These are phyloP conservation scores for Neurospora intermedia DNA, from an alignment of 495 filamentous ascomycete genomes.

Conservation along the genomic window DNA sequence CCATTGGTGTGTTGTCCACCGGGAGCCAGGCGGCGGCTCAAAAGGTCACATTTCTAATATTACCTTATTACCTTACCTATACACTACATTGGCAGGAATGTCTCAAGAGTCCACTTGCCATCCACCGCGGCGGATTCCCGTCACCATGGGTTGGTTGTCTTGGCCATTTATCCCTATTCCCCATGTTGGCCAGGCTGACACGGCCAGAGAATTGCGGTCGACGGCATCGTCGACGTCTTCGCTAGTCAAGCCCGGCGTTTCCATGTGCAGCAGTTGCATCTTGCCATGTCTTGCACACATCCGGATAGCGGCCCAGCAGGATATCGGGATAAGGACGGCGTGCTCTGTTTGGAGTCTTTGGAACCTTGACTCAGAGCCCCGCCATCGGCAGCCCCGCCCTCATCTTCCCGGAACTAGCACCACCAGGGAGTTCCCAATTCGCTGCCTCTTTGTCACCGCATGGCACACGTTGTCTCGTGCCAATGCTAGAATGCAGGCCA, in stretches of 20 bases:
- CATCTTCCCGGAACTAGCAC: slow-evolving; percentile 3
- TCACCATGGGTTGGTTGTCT: neutral
- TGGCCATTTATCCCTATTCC: neutral
- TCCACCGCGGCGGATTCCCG: neutral
- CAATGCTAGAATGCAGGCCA: neutral
- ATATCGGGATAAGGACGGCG: neutral
- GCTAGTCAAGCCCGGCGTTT: neutral
- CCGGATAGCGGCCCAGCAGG: neutral
- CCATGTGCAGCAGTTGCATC: neutral
- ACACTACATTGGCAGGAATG: neutral
- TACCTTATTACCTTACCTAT: neutral
- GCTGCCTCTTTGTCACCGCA: neutral
- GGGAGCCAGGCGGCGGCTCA: neutral
- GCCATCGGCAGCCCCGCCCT: slow-evolving; percentile 7
- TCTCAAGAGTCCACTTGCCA: neutral
- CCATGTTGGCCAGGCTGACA: neutral
- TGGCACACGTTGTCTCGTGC: slow-evolving; percentile 6
- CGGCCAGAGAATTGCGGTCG: neutral
- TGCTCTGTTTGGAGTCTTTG: neutral
- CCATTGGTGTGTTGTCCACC: neutral
- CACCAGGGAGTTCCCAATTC: neutral
- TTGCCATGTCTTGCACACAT: neutral
- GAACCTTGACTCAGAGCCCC: slow-evolving; percentile 12
- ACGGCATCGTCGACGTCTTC: neutral
- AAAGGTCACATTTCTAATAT: neutral